Percentiles rank a stretch among this genome's conserved stretches.
These are phyloP conservation scores for Hortaea sp. DNA, from an alignment of 2,329 filamentous ascomycete genomes.

Conservation along the genomic window DNA sequence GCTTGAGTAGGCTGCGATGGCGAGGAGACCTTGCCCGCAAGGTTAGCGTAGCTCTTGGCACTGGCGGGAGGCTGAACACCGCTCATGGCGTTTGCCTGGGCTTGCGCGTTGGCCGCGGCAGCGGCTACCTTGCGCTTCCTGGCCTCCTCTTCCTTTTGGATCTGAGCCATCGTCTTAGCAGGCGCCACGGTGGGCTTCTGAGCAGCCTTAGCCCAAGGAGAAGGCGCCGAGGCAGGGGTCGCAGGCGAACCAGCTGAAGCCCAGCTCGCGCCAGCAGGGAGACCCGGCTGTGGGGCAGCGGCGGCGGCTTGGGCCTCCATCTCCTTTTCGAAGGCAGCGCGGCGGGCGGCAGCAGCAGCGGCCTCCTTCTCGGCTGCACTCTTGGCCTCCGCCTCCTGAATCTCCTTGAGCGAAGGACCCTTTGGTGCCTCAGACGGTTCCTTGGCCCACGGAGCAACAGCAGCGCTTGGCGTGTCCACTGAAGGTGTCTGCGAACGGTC, in stretches of 20 bases:
- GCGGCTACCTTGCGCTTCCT: constrained; percentile 67
- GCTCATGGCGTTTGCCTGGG: constrained; percentile 34
- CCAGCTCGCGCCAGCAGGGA: constrained; percentile 86
- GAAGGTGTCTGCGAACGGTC: constrained; percentile 72
- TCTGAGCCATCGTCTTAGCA: constrained; percentile 91
- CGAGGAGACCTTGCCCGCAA: constrained; percentile 64
- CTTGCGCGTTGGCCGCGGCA: constrained; percentile 38
- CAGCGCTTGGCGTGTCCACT: constrained; percentile 53
- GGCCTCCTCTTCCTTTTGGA: constrained; percentile 89
- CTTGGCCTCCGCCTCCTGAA: constrained; percentile 88
- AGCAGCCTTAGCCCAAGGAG: constrained; percentile 58
- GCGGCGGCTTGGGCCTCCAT: constrained; percentile 51
- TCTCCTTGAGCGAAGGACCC: constrained; percentile 88
- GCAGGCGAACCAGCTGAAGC: constrained; percentile 62
- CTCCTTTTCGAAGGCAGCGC: constrained; percentile 72
- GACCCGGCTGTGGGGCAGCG: constrained; percentile 49
- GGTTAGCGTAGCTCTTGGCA: constrained; percentile 87
- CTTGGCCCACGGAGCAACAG: constrained; percentile 90
- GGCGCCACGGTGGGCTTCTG: constrained; percentile 39
- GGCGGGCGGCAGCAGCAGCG: constrained; percentile 64
- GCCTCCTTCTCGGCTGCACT: constrained; percentile 87
- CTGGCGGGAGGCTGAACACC: constrained; percentile 31
- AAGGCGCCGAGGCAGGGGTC: constrained; percentile 37
- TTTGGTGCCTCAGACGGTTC: constrained; percentile 63
- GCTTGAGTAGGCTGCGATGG: constrained; percentile 30